Evolutionary conservation across 2,329 filamentous ascomycete genomes (phyloP).

Genomic region (Sarocladium oryzae): DNA sequence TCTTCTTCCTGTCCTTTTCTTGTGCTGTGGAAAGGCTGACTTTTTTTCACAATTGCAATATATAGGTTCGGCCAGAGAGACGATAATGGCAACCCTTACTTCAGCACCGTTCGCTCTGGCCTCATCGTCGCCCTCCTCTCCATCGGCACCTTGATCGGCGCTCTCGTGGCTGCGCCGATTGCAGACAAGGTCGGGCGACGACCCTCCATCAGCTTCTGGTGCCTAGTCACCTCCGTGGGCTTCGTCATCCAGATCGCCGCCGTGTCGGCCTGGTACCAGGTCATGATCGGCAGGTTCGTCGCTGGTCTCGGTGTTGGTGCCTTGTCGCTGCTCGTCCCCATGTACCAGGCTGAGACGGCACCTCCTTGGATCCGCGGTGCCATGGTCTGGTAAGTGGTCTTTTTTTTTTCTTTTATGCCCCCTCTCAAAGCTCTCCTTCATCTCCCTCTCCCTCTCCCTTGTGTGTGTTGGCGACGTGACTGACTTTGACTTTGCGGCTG

Average conservation of each 20-base stretch:
- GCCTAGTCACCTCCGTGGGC: slow-evolving; percentile 54
- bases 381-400: slow-evolving; percentile 41
- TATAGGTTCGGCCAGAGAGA: slow-evolving; percentile 37
- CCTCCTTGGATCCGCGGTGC: slow-evolving; percentile 60
- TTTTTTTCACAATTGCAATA: too few species aligned
- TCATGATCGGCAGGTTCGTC: slow-evolving; percentile 58
- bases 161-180: slow-evolving; percentile 52
- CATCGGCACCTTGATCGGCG: slow-evolving; percentile 55
- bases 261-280: slow-evolving; percentile 51
- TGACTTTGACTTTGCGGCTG: too few species aligned
- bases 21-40: neutral
- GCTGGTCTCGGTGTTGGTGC: slow-evolving; percentile 63
- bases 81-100: slow-evolving; percentile 31
- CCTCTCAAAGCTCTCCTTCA: too few species aligned
- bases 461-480: too few species aligned
- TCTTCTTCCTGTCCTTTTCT: too few species aligned
- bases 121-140: slow-evolving; percentile 53
- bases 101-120: slow-evolving; percentile 48
- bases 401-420: too few species aligned
- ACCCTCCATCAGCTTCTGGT: slow-evolving; percentile 55
- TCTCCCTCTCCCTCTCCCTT: too few species aligned
- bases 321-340: slow-evolving; percentile 58
- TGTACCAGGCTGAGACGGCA: slow-evolving; percentile 68
- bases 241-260: slow-evolving; percentile 63
- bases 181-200: slow-evolving; percentile 60